Conservation (phyloP, 2,329 filamentous ascomycete genomes). For the Ophiobolus disseminans region DNA sequence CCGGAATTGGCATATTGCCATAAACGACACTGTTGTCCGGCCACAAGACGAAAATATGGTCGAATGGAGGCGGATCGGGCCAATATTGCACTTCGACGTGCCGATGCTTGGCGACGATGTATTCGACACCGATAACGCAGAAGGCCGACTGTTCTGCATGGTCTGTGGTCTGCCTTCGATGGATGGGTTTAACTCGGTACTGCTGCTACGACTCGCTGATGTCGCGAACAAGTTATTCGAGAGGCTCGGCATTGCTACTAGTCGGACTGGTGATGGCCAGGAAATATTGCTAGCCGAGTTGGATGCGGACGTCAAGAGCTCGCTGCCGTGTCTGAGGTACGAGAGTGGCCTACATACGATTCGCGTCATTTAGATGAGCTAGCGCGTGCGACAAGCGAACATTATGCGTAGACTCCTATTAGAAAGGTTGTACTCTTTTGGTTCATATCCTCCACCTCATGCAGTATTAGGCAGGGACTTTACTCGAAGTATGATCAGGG, state of each 20-base stretch:
- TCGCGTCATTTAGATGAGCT: constrained; percentile 7
- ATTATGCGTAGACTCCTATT: too few species aligned
- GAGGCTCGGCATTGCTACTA: neutral
- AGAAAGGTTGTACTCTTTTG: too few species aligned
- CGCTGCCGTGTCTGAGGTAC: constrained; percentile 16
- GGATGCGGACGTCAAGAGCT: constrained; percentile 11
- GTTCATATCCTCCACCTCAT: too few species aligned
- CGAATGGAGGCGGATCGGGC: neutral
- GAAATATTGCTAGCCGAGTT: constrained; percentile 5
- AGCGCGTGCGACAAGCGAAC: too few species aligned
- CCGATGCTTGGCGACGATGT: neutral
- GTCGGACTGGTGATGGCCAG: neutral
- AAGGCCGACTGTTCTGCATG: constrained; percentile 1
- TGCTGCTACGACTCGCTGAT: constrained; percentile 2
- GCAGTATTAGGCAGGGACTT: too few species aligned
- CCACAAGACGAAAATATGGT: neutral
- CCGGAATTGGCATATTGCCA: neutral
- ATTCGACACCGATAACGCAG: neutral
- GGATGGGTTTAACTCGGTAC: neutral
- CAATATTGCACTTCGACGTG: neutral
- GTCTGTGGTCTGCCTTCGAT: neutral
- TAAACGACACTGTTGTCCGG: neutral
- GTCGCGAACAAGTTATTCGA: neutral
- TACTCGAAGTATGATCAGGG: neutral
- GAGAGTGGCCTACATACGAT: constrained; percentile 16